These are phyloP conservation scores for Macadamia integrifolia DNA, from an alignment of 164 flowering plant species.

Conservation along the genomic window DNA sequence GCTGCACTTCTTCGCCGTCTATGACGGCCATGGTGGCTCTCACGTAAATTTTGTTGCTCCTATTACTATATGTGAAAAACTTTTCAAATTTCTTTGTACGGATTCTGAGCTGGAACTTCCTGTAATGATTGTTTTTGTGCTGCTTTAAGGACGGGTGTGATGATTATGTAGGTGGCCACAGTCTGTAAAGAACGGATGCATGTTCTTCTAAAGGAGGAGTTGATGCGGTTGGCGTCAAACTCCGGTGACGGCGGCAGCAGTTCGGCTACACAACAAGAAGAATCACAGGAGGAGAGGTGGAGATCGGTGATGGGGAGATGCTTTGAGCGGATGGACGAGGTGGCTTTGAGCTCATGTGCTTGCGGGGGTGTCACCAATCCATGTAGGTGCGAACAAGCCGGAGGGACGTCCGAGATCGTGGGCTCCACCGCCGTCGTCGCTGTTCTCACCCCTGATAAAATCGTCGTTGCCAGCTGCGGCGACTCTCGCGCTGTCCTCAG, in stretches of 20 bases:
- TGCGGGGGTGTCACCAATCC: slow-evolving; percentile 22
- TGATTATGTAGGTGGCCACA: slow-evolving; percentile 31
- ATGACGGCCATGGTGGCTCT: slow-evolving; percentile 59
- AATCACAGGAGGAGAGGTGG: slow-evolving; percentile 18
- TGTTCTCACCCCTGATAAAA: slow-evolving; percentile 24
- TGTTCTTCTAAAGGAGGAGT: slow-evolving; percentile 33
- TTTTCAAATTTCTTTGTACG: no score
- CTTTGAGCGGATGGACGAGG: slow-evolving; percentile 40
- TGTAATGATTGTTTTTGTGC: no score
- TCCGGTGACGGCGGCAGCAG: background rate
- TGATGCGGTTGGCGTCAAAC: slow-evolving; percentile 27
- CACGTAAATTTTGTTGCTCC: slow-evolving; percentile 27
- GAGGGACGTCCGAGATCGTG: slow-evolving; percentile 22
- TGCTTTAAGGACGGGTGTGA: background rate
- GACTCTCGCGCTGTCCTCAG: slow-evolving; percentile 66
- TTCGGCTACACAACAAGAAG: no score
- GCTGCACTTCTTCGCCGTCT: slow-evolving; percentile 54
- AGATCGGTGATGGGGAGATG: slow-evolving; percentile 19
- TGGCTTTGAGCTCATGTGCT: slow-evolving; percentile 26
- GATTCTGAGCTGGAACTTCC: no score
- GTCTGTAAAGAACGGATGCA: slow-evolving; percentile 43
- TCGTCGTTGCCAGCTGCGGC: slow-evolving; percentile 54
- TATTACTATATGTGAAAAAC: no score
- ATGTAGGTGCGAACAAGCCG: slow-evolving; percentile 27
- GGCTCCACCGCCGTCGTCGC: slow-evolving; percentile 64